Conservation (phyloP, 768 basidiomycete species). For the Crassisporium funariophilum region DNA sequence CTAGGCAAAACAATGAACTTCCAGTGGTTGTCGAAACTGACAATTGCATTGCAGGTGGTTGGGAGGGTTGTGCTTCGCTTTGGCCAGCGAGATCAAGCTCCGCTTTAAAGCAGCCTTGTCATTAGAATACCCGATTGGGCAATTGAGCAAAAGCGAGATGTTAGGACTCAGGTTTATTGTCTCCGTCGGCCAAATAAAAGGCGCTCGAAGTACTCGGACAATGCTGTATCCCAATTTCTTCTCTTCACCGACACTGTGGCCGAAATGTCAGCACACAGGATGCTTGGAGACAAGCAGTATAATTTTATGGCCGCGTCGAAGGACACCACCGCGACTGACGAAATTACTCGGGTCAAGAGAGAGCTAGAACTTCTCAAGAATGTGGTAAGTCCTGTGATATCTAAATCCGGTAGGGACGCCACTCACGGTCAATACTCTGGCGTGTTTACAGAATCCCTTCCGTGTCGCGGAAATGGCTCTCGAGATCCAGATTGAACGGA, state of each 20-base stretch:
- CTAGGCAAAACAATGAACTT: no score
- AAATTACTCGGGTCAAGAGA: slow-evolving; percentile 18
- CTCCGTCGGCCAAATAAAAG: no score
- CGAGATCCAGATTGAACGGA: slow-evolving; percentile 53
- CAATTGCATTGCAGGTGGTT: not conserved
- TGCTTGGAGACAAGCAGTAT: slow-evolving; percentile 12
- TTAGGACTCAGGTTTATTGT: no score
- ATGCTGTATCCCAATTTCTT: not conserved
- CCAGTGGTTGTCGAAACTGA: not conserved
- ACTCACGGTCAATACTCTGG: not conserved
- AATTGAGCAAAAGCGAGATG: no score
- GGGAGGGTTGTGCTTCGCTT: not conserved
- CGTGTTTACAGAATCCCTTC: slow-evolving; percentile 42
- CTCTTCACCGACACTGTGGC: slow-evolving; percentile 18
- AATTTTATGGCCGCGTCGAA: slow-evolving; percentile 8
- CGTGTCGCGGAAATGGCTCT: slow-evolving; percentile 54
- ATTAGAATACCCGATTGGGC: no score
- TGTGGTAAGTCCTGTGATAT: slow-evolving; percentile 17
- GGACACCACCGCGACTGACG: slow-evolving; percentile 6
- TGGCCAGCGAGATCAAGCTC: not conserved
- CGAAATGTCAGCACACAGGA: slow-evolving; percentile 1
- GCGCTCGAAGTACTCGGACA: no score
- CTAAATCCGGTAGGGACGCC: not conserved
- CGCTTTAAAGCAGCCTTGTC: not conserved
- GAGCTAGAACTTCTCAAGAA: slow-evolving; percentile 26